phyloP scores from a whole-genome alignment of 1,284 basidiomycete species.

The Anthracocystis walkeri region DNA sequence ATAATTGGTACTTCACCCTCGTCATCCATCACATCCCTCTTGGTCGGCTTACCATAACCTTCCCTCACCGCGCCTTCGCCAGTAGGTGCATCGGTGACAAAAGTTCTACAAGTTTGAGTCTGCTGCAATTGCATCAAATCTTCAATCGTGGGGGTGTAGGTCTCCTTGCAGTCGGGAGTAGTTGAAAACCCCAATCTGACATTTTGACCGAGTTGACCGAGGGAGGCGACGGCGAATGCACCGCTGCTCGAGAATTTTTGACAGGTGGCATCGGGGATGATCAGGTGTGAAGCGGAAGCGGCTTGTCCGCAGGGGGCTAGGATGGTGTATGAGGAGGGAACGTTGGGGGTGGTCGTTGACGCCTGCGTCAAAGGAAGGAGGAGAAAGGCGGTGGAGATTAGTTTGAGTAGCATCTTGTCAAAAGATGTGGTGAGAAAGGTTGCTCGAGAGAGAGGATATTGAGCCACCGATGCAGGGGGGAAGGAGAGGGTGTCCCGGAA shows the following conservation, averaged over 20 bases:
- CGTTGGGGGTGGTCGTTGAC: not conserved
- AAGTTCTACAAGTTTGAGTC: not conserved
- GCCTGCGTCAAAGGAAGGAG: conserved; percentile 6
- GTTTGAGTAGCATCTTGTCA: conserved; percentile 2
- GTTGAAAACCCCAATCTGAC: conserved; percentile 18
- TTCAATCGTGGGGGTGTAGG: conserved; percentile 8
- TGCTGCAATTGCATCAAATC: conserved; percentile 5
- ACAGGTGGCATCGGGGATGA: conserved; percentile 20
- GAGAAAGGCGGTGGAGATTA: not conserved
- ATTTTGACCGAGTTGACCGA: not conserved
- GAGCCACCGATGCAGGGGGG: too few species aligned
- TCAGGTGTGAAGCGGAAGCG: not conserved
- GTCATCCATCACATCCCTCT: not conserved
- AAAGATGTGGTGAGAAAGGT: not conserved
- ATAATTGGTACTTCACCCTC: too few species aligned
- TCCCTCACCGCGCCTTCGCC: not conserved
- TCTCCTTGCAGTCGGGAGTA: conserved; percentile 18
- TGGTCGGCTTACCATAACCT: not conserved
- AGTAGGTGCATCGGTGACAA: not conserved
- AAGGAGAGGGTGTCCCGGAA: not conserved
- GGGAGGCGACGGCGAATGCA: conserved; percentile 15
- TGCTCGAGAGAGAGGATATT: not conserved
- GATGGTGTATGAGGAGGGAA: conserved; percentile 1
- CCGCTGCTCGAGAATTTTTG: conserved; percentile 25
- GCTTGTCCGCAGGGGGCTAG: conserved; percentile 14